phyloP scores from a whole-genome alignment of 164 flowering plant species.

The Vitis riparia region DNA sequence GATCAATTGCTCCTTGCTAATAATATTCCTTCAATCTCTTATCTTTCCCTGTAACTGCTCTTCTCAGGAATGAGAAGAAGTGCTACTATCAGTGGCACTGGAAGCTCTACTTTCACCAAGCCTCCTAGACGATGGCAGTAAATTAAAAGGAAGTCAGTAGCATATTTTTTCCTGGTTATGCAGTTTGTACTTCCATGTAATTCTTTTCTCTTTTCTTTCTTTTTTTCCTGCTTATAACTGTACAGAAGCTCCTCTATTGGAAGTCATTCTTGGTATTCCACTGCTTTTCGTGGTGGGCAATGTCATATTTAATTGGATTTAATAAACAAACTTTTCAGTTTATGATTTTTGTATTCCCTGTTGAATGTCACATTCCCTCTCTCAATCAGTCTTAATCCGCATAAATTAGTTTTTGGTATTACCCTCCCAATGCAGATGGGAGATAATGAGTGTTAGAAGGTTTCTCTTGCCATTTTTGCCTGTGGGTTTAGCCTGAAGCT shows the following conservation, averaged over 20 bases:
- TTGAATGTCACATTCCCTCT: background rate
- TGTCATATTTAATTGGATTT: background rate
- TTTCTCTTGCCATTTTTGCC: background rate
- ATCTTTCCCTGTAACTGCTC: background rate
- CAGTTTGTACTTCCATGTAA: background rate
- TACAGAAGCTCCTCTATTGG: background rate
- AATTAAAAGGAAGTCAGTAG: background rate
- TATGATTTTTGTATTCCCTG: too few species aligned
- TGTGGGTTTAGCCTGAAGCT: too few species aligned
- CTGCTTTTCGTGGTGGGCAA: background rate
- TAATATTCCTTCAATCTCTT: background rate
- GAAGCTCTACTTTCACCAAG: slow-evolving; percentile 13
- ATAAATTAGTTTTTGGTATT: background rate
- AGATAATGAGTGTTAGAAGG: background rate
- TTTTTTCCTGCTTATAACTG: background rate
- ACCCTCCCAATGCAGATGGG: background rate
- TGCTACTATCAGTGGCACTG: background rate
- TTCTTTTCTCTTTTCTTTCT: background rate
- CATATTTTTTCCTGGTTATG: background rate
- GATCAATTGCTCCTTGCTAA: background rate
- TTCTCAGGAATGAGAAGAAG: slow-evolving; percentile 25
- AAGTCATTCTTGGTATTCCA: background rate
- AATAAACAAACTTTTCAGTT: background rate
- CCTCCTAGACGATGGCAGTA: slow-evolving; percentile 23
- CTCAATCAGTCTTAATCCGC: background rate